Percentiles rank a stretch among this genome's conserved stretches.
Evolutionary conservation across 371 early-diverging fungal species (phyloP).

Genomic region (Dinochytrium kinnereticum): DNA sequence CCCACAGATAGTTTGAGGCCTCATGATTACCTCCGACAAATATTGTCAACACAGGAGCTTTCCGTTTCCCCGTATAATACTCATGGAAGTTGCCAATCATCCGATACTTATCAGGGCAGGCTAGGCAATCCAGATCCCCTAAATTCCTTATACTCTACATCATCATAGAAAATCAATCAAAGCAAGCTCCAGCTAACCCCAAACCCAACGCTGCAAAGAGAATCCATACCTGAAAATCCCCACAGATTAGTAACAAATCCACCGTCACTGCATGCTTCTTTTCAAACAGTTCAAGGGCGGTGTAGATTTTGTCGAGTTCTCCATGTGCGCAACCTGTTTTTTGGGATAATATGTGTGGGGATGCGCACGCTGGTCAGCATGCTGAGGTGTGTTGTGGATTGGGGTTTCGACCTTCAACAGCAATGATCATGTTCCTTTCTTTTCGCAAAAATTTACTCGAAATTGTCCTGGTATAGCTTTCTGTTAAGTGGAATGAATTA

Average conservation of each 20-base stretch:
- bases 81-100: constrained; percentile 84
- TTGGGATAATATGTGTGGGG: too few species aligned
- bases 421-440: constrained; percentile 20
- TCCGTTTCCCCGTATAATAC: constrained; percentile 85
- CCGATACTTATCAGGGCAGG: constrained; percentile 83
- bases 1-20: constrained; percentile 89
- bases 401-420: constrained; percentile 31
- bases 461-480: too few species aligned
- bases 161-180: too few species aligned
- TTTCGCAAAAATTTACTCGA: too few species aligned
- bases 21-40: constrained; percentile 99
- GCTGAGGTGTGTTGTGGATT: background rate
- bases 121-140: constrained; percentile 78
- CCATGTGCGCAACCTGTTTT: constrained; percentile 89
- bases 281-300: constrained; percentile 65
- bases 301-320: constrained; percentile 87
- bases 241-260: constrained; percentile 93
- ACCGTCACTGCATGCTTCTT: constrained; percentile 60
- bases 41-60: constrained; percentile 85
- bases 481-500: too few species aligned
- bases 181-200: background rate
- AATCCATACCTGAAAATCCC: constrained; percentile 88
- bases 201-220: constrained; percentile 1
- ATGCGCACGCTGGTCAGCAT: too few species aligned
- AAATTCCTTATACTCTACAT: constrained; percentile 85